phyloP scores from a whole-genome alignment of 371 early-diverging fungal species.

The Rhizopus delemar region DNA sequence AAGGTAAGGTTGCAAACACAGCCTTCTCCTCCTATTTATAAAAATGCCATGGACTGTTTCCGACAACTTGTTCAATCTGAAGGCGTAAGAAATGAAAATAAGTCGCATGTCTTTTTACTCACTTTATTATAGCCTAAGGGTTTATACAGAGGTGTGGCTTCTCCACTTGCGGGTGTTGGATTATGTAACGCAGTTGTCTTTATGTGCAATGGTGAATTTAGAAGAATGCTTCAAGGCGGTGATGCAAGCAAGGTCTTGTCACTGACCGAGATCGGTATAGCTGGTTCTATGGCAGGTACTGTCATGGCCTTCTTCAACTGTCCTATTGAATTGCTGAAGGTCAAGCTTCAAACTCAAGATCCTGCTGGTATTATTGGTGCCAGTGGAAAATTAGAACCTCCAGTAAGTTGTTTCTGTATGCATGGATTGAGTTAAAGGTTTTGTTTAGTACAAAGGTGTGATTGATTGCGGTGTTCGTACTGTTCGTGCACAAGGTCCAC shows the following conservation, averaged over 20 bases:
- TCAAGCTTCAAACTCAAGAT: constrained; percentile 81
- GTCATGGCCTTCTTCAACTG: constrained; percentile 85
- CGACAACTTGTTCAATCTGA: constrained; percentile 68
- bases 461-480: constrained; percentile 77
- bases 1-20: constrained; percentile 87
- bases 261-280: constrained; percentile 62
- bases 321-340: constrained; percentile 85
- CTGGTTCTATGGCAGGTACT: constrained; percentile 82
- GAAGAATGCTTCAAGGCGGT: constrained; percentile 62
- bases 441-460: constrained; percentile 66
- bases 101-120: not conserved
- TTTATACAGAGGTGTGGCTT: constrained; percentile 81
- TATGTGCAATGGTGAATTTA: constrained; percentile 76
- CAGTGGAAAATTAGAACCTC: constrained; percentile 39
- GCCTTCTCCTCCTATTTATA: constrained; percentile 67
- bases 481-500: constrained; percentile 64
- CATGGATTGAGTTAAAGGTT: not conserved
- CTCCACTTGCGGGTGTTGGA: constrained; percentile 86
- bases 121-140: constrained; percentile 55
- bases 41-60: constrained; percentile 74
- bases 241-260: constrained; percentile 37
- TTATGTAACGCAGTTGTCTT: constrained; percentile 88
- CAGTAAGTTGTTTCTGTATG: constrained; percentile 39
- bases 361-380: constrained; percentile 40
- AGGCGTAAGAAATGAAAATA: constrained; percentile 56